Evolutionary conservation across 2,329 filamentous ascomycete genomes (phyloP).

Genomic region (Aspergillus sp.): DNA sequence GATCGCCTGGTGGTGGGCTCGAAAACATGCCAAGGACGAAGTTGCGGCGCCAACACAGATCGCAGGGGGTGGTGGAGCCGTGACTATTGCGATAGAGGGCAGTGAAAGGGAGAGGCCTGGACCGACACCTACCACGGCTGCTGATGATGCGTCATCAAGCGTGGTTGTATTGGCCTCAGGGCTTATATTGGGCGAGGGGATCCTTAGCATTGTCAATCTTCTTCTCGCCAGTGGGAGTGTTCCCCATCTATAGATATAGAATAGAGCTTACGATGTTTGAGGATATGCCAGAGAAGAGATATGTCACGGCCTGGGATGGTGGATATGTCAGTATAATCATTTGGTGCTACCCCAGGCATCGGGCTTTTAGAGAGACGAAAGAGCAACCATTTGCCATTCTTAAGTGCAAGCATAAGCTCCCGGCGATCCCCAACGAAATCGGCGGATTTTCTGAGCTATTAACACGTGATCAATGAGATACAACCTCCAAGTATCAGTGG

Average conservation of each 20-base stretch:
- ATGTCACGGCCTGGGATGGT: too few relatives aligned
- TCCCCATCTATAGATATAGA: conserved; percentile 61
- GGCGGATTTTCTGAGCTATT: too few relatives aligned
- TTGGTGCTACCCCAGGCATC: too few relatives aligned
- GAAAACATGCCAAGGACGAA: conserved; percentile 36
- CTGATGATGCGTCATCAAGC: conserved; percentile 51
- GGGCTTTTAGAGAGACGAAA: too few relatives aligned
- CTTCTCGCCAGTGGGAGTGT: conserved; percentile 73
- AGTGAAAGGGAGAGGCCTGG: conserved; percentile 42
- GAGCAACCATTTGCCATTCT: too few relatives aligned
- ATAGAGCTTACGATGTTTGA: too few relatives aligned
- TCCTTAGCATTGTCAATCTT: conserved; percentile 88
- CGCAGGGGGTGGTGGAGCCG: neutral
- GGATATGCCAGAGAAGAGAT: too few relatives aligned
- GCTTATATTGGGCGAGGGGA: conserved; percentile 86
- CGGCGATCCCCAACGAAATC: too few relatives aligned
- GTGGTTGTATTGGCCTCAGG: conserved; percentile 88
- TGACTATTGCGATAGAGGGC: neutral
- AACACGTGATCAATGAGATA: too few relatives aligned
- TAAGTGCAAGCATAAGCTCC: too few relatives aligned
- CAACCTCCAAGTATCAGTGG: neutral
- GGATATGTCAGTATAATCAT: too few relatives aligned
- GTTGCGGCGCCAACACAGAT: neutral
- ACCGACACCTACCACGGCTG: conserved; percentile 22
- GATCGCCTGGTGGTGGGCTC: conserved; percentile 74